phyloP scores from a whole-genome alignment of 176 grass and related monocot species.

The Hyparrhenia diplandra region DNA sequence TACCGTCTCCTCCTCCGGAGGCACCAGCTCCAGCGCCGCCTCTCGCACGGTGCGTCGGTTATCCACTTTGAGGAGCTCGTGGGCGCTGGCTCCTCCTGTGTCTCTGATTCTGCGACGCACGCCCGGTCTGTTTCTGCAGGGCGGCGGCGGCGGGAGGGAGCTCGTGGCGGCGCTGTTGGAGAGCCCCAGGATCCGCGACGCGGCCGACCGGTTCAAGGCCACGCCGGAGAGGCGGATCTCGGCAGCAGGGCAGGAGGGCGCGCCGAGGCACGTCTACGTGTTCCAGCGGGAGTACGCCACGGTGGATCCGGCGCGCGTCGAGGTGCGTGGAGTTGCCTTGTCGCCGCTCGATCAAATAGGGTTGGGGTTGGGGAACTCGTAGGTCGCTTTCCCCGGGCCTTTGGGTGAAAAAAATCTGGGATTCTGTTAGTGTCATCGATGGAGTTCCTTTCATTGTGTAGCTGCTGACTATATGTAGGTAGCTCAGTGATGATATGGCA shows the following conservation, averaged over 20 bases:
- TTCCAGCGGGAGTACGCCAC: conserved; percentile 70
- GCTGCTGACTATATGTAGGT: background rate
- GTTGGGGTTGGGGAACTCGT: background rate
- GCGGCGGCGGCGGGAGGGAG: conserved; percentile 31
- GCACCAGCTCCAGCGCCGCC: background rate
- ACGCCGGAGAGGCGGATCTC: conserved; percentile 48
- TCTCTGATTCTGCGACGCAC: background rate
- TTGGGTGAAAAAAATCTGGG: background rate
- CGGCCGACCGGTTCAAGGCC: conserved; percentile 48
- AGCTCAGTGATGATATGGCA: background rate
- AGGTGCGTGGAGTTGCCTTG: conserved; percentile 31
- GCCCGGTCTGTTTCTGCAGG: conserved; percentile 16
- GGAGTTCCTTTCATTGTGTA: background rate
- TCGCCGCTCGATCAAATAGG: background rate
- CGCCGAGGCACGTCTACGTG: conserved; percentile 60
- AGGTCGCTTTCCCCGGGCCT: background rate
- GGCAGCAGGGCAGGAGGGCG: conserved; percentile 15
- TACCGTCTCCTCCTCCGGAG: conserved; percentile 6
- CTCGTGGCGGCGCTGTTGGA: conserved; percentile 50
- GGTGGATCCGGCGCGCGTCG: conserved; percentile 63
- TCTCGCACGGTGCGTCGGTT: background rate
- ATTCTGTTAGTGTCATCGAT: background rate
- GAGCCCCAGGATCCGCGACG: conserved; percentile 40
- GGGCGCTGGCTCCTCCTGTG: background rate
- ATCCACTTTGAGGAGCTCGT: background rate